phyloP scores from a whole-genome alignment of 176 grass and related monocot genomes.

The Secale cereale region DNA sequence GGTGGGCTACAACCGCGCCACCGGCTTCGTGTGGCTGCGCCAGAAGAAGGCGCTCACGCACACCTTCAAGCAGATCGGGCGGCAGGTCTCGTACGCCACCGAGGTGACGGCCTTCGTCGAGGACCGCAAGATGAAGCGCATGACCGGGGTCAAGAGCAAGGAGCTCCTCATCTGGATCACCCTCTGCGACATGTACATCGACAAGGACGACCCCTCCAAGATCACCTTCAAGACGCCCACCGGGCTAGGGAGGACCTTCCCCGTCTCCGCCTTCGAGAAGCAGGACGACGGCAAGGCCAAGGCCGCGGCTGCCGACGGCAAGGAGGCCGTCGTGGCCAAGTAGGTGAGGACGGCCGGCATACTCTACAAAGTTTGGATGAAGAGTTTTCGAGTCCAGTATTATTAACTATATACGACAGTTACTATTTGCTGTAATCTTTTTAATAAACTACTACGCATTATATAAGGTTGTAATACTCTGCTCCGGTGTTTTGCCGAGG shows the following conservation, averaged over 20 bases:
- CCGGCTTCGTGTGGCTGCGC: constrained; percentile 71
- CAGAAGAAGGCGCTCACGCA: constrained; percentile 54
- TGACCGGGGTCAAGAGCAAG: constrained; percentile 69
- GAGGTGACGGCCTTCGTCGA: constrained; percentile 78
- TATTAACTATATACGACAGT: too few species aligned
- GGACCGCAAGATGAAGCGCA: constrained; percentile 52
- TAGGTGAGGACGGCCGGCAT: background rate
- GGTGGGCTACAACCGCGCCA: constrained; percentile 73
- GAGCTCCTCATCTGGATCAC: constrained; percentile 76
- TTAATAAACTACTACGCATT: background rate
- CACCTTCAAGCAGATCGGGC: constrained; percentile 55
- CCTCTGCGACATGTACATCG: constrained; percentile 48
- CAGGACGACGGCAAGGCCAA: constrained; percentile 17
- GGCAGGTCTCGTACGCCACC: constrained; percentile 53
- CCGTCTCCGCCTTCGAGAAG: constrained; percentile 50
- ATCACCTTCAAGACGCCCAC: constrained; percentile 68
- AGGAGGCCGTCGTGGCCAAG: constrained; percentile 7
- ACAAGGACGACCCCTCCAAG: constrained; percentile 38
- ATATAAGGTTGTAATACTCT: background rate
- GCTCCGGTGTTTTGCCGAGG: background rate
- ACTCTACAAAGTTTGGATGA: background rate
- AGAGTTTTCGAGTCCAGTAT: background rate
- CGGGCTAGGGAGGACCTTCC: constrained; percentile 44
- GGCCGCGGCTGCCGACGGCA: background rate
- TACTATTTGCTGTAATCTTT: background rate